Percentiles rank a stretch among this genome's conserved stretches.
Conservation (phyloP, 331 rosid genomes). For the Erythrophleum ivorense region DNA sequence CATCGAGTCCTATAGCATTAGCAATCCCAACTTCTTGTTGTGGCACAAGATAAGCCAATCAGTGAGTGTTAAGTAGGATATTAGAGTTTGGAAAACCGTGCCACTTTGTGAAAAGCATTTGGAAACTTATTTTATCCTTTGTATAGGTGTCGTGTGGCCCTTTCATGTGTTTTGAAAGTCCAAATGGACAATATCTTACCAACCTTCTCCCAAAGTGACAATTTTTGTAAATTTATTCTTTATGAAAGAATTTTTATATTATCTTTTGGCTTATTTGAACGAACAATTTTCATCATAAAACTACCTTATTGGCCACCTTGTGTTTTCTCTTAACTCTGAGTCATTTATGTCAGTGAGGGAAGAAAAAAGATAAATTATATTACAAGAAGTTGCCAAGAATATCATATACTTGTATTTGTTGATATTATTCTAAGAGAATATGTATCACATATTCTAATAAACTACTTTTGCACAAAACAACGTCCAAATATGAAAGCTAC, state of each 20-base stretch:
- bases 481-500: constrained; percentile 22
- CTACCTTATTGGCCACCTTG: constrained; percentile 8
- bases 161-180: constrained; percentile 38
- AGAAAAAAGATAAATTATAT: constrained; percentile 17
- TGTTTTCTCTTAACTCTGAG: not conserved
- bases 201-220: constrained; percentile 36
- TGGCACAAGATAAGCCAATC: constrained; percentile 42
- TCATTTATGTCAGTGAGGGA: constrained; percentile 2
- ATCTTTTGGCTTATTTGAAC: constrained; percentile 37
- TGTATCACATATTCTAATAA: constrained; percentile 12
- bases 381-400: constrained; percentile 40
- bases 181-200: constrained; percentile 43
- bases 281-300: constrained; percentile 26
- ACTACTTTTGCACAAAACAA: constrained; percentile 29
- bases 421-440: constrained; percentile 18
- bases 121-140: constrained; percentile 42
- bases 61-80: not conserved
- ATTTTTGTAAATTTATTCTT: not conserved
- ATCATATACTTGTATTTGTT: not conserved
- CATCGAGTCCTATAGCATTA: constrained; percentile 25
- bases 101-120: constrained; percentile 47
- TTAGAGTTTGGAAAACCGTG: constrained; percentile 20
- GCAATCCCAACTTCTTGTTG: constrained; percentile 38
- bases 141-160: constrained; percentile 31
- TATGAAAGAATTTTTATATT: constrained; percentile 30